Evolutionary conservation across 495 filamentous ascomycete genomes (phyloP).

Genomic region (Hypoxylon intermedium): DNA sequence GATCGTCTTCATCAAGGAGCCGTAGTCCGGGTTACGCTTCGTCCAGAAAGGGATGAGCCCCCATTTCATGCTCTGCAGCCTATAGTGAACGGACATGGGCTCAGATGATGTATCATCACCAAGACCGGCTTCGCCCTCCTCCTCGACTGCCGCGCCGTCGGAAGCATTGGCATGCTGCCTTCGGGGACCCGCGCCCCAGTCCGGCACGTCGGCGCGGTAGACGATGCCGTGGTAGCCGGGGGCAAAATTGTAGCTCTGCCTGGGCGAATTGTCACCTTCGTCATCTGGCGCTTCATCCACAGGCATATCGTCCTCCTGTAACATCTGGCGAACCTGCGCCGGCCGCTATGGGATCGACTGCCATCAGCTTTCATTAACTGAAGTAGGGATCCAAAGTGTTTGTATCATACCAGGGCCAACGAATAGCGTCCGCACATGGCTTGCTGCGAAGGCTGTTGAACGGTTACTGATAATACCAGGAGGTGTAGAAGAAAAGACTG

Average conservation of each 20-base stretch:
- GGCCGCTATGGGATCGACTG: conserved; percentile 56
- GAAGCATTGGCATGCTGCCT: conserved; percentile 23
- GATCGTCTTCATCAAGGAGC: conserved; percentile 81
- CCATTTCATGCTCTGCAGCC: conserved; percentile 74
- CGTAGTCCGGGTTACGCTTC: conserved; percentile 78
- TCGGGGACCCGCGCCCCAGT: conserved; percentile 56
- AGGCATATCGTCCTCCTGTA: conserved; percentile 76
- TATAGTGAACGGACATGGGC: conserved; percentile 64
- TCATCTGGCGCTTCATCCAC: conserved; percentile 81
- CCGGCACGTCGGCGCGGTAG: conserved; percentile 77
- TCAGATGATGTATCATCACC: conserved; percentile 11
- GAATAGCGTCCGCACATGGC: conserved; percentile 87
- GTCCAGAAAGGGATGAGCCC: conserved; percentile 90
- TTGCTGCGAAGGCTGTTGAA: conserved; percentile 6
- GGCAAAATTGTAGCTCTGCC: conserved; percentile 91
- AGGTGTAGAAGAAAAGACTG: not conserved
- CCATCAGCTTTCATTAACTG: conserved; percentile 27
- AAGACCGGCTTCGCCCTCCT: conserved; percentile 17
- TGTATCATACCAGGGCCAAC: conserved; percentile 72
- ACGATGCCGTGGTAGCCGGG: conserved; percentile 86
- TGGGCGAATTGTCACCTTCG: conserved; percentile 62
- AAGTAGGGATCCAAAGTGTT: too few relatives aligned
- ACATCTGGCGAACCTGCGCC: conserved; percentile 69
- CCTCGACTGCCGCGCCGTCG: conserved; percentile 7
- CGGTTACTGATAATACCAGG: not conserved